Percentiles rank a stretch among this genome's conserved stretches.
phyloP scores from a whole-genome alignment of 2,329 filamentous ascomycete species.

The Helicocarpus griseus region DNA sequence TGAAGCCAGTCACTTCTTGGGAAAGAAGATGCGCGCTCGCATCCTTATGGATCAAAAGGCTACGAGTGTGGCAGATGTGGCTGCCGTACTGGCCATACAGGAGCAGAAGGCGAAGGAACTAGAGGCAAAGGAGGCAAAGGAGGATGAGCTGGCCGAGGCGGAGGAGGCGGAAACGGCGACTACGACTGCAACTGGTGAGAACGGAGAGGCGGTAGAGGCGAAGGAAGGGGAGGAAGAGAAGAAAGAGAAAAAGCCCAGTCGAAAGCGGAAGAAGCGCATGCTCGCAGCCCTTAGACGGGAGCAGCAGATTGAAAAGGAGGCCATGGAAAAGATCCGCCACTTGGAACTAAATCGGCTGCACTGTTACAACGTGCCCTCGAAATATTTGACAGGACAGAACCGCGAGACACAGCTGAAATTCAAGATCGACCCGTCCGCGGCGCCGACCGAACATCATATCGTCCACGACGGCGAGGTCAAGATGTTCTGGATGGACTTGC shows the following conservation, averaged over 20 bases:
- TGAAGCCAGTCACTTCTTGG: slow-evolving; percentile 28
- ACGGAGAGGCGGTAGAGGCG: slow-evolving; percentile 7
- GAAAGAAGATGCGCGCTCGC: slow-evolving; percentile 41
- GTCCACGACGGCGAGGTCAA: slow-evolving; percentile 28
- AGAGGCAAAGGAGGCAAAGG: slow-evolving; percentile 9
- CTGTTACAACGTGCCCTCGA: slow-evolving; percentile 7
- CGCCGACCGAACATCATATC: slow-evolving; percentile 16
- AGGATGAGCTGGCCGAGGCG: slow-evolving; percentile 8
- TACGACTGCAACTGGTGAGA: too few relatives aligned
- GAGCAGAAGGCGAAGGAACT: slow-evolving; percentile 24
- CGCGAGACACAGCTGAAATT: slow-evolving; percentile 18
- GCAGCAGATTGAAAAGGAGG: slow-evolving; percentile 14
- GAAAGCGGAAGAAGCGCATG: slow-evolving; percentile 22
- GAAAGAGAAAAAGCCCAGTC: slow-evolving; percentile 21
- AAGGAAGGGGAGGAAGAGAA: slow-evolving; percentile 12
- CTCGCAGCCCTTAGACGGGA: slow-evolving; percentile 21
- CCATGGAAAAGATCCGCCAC: slow-evolving; percentile 18
- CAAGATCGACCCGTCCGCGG: slow-evolving; percentile 20
- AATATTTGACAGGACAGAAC: too few relatives aligned
- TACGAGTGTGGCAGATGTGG: slow-evolving; percentile 52
- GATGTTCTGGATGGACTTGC: slow-evolving; percentile 37
- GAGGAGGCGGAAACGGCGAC: slow-evolving; percentile 8
- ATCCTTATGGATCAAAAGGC: slow-evolving; percentile 55
- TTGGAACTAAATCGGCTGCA: slow-evolving; percentile 16
- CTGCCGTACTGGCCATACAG: slow-evolving; percentile 45